Evolutionary conservation across 2,329 filamentous ascomycete species (phyloP), one percentile per base, ranked within the genome.

Genomic region (Nemania diffusa): DNA sequence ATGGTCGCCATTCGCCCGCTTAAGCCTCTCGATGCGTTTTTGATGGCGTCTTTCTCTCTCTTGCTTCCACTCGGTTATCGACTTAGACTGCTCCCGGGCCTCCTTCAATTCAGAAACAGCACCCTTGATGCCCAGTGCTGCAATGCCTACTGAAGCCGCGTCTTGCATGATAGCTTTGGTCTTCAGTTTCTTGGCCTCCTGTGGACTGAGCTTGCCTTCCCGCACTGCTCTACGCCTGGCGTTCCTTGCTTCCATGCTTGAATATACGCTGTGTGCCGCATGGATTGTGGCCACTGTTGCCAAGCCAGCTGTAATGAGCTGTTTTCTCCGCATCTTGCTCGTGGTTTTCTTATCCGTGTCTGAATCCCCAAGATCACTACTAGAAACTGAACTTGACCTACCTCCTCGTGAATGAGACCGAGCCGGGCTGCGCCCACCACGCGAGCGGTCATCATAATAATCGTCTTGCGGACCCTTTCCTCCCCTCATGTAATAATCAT

Each of bases 311-410:
- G 84, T 88, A 64, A 89, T 71, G 67, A 87, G 73, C 81, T 88
- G 86, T 84, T 88, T 88, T 87, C 86, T 85, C 86, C 81, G 85
- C 82, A 88, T 86, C 77, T 86, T 88, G 77, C 81, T 84, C 42
- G 81, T 81, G 68, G 80, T 80, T 76, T 82, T 87, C 75, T 84
- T 82, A 70, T 89, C 87, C 24, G 86, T 84, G 20, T 85, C 84
- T 69, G 87, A 88, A 78, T 88, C 85, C 57, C 86, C 86, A 56
- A 88, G 75, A 72, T 88, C 85, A 22, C 84, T 85, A 37, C 83
- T 85, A 17, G 85, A 87, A 52, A 79, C 81, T 56, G 85, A 86
- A 57, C 79, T 80, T 37, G 82, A 83, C 71, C 80, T 79, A 74
- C 80, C 78, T 58, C 80, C 78, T 58, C 78, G 76, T 72, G 81